Evolutionary conservation across 2,329 filamentous ascomycete species (phyloP).

Genomic region (Stachybotrys echinatus): DNA sequence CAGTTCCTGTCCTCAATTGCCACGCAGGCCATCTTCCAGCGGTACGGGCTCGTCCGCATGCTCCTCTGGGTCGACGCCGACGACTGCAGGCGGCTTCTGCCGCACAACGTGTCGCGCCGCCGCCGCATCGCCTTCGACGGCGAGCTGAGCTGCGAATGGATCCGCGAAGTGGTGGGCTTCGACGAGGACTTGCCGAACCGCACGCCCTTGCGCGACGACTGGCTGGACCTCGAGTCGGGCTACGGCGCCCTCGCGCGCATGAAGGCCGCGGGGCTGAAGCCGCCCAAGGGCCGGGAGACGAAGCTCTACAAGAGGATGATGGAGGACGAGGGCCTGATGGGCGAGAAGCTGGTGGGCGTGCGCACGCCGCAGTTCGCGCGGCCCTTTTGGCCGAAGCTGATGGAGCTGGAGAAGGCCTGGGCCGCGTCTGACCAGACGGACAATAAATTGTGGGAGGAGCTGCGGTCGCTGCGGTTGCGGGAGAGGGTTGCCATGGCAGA

Average conservation of each 20-base stretch:
- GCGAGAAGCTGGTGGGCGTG: slow-evolving; percentile 21
- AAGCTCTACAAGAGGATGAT: slow-evolving; percentile 16
- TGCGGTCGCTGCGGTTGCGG: slow-evolving; percentile 21
- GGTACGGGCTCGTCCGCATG: slow-evolving; percentile 74
- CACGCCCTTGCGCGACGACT: slow-evolving; percentile 35
- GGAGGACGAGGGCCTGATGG: slow-evolving; percentile 14
- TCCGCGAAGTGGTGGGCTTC: slow-evolving; percentile 51
- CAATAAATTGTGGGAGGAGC: slow-evolving; percentile 9
- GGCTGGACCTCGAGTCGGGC: slow-evolving; percentile 42
- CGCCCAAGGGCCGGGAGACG: slow-evolving; percentile 40
- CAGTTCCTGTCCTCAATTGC: slow-evolving; percentile 58
- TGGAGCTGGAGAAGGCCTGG: slow-evolving; percentile 27
- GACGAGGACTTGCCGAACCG: slow-evolving; percentile 24
- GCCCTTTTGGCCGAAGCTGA: slow-evolving; percentile 35
- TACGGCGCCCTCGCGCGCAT: slow-evolving; percentile 38
- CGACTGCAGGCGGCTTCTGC: slow-evolving; percentile 55
- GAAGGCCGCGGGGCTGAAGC: slow-evolving; percentile 31
- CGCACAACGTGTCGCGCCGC: slow-evolving; percentile 51
- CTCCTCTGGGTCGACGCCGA: slow-evolving; percentile 65
- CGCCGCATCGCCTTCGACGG: slow-evolving; percentile 52
- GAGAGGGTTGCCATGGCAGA: slow-evolving; percentile 15
- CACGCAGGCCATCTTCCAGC: slow-evolving; percentile 58
- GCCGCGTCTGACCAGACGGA: slow-evolving; percentile 3
- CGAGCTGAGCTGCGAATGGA: slow-evolving; percentile 54
- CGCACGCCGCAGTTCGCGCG: slow-evolving; percentile 26